Evolutionary conservation across 1,284 basidiomycete species (phyloP).

Genomic region (Rhodotorula sp.): DNA sequence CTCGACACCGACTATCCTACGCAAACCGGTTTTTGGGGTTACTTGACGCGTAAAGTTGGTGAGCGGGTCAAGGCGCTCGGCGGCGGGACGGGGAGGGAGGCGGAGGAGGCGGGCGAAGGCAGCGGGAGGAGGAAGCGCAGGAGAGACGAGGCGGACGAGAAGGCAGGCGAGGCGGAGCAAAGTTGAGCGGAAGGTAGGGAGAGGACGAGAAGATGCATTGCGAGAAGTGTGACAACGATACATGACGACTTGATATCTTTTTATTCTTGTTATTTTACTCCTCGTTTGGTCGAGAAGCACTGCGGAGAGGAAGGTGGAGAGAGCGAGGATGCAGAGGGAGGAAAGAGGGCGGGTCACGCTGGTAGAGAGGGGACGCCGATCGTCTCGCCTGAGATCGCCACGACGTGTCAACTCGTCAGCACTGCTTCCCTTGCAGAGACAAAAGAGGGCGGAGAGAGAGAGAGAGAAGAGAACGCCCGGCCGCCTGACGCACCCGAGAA

Average conservation of each 20-base stretch:
- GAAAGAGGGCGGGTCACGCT: no score
- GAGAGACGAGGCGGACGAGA: background rate
- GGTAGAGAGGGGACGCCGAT: background rate
- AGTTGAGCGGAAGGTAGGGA: background rate
- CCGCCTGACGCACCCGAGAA: background rate
- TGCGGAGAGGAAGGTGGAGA: no score
- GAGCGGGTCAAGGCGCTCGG: background rate
- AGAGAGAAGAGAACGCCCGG: no score
- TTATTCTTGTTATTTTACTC: no score
- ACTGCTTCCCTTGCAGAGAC: background rate
- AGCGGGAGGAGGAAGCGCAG: background rate
- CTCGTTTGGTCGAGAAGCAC: no score
- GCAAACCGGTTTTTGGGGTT: background rate
- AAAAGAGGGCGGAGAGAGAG: no score
- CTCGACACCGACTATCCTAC: background rate
- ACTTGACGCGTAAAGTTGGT: conserved; percentile 5
- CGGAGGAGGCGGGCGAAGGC: background rate
- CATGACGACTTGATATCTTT: no score
- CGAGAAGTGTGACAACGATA: no score
- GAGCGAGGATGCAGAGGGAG: no score
- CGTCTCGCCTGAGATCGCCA: background rate
- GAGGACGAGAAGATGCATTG: no score
- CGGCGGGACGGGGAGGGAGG: background rate
- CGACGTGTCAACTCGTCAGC: background rate
- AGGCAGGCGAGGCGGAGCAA: no score